These are phyloP conservation scores for Ophiocytium majus DNA, from an alignment of 352 stramenopile species.

Conservation along the genomic window DNA sequence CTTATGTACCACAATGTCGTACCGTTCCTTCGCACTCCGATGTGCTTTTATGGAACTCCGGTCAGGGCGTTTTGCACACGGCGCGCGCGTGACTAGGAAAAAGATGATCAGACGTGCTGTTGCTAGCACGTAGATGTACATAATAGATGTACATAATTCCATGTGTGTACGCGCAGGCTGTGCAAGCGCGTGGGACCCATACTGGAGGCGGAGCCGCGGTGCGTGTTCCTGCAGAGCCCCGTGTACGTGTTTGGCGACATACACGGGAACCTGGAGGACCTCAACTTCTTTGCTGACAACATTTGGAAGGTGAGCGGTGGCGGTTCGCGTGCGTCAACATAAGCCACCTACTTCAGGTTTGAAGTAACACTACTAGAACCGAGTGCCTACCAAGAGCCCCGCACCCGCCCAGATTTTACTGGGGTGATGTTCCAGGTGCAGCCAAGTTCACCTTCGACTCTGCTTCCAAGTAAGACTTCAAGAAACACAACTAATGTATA, in stretches of 20 bases:
- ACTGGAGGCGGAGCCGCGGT: slow-evolving; percentile 78
- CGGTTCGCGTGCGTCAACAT: neutral
- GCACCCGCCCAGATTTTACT: neutral
- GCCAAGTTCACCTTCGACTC: neutral
- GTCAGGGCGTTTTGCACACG: too few species aligned
- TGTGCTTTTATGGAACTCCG: too few species aligned
- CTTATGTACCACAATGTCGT: too few species aligned
- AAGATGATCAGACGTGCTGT: too few species aligned
- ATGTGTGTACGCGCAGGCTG: too few species aligned
- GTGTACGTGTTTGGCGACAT: slow-evolving; percentile 86
- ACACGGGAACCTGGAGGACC: slow-evolving; percentile 69
- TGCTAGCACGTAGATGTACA: too few species aligned
- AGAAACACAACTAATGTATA: neutral
- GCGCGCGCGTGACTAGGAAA: too few species aligned
- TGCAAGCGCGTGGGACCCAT: too few species aligned
- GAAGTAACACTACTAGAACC: neutral
- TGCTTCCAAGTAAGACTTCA: neutral
- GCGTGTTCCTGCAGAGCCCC: slow-evolving; percentile 74
- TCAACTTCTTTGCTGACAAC: slow-evolving; percentile 91
- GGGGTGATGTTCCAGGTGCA: neutral
- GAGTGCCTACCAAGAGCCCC: neutral
- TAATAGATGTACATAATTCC: too few species aligned
- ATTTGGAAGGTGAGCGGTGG: slow-evolving; percentile 72
- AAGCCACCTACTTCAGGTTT: neutral
- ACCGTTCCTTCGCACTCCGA: too few species aligned